Evolutionary conservation across 2,329 filamentous ascomycete species (phyloP).

Genomic region (Fusarium abutilonis): DNA sequence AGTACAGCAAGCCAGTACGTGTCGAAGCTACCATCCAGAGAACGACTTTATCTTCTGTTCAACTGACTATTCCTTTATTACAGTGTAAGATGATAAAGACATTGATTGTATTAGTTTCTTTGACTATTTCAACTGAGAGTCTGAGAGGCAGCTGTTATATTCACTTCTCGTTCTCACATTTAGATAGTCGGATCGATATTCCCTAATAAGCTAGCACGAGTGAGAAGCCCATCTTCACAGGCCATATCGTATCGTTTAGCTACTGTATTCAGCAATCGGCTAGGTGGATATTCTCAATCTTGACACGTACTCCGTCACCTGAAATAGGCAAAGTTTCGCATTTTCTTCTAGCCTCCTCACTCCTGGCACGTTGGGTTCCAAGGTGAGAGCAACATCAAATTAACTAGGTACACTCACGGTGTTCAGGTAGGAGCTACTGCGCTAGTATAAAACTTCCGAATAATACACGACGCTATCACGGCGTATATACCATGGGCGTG

Average conservation of each 20-base stretch:
- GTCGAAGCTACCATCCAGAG: background rate
- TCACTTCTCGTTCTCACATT: background rate
- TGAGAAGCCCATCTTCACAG: background rate
- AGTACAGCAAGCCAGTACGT: background rate
- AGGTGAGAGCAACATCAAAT: no score
- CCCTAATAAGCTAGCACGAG: background rate
- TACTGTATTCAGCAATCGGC: background rate
- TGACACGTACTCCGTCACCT: background rate
- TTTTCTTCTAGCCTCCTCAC: background rate
- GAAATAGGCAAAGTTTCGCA: slow-evolving; percentile 21
- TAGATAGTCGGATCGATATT: background rate
- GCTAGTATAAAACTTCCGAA: no score
- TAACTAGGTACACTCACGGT: no score
- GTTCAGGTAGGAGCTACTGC: no score
- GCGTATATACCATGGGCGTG: slow-evolving; percentile 11
- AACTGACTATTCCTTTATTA: background rate
- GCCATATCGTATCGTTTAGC: background rate
- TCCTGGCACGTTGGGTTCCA: no score
- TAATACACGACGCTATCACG: background rate
- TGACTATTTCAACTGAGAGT: no score
- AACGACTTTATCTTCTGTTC: background rate
- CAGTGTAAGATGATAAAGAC: background rate
- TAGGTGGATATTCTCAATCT: background rate
- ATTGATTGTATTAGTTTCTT: no score
- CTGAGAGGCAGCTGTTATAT: background rate